Evolutionary conservation across 495 filamentous ascomycete species (phyloP).

Genomic region (Xylaria flabelliformis): DNA sequence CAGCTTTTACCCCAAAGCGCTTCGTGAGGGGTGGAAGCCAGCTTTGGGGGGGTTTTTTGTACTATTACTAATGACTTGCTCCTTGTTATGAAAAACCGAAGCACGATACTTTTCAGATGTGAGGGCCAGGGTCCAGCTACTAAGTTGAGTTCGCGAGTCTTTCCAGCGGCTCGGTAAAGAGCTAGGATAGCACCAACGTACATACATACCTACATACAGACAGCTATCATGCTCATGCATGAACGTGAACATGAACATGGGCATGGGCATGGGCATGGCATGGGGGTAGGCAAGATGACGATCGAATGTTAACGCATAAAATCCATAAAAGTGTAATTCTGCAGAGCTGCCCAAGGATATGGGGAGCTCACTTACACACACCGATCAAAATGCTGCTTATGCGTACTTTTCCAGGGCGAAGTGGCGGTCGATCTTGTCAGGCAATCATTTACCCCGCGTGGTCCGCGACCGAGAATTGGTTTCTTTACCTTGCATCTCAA

Average conservation of each 20-base stretch:
- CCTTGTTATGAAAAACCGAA: too few species aligned
- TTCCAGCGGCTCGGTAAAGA: neutral
- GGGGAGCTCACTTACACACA: neutral
- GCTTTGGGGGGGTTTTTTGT: neutral
- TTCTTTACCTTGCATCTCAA: neutral
- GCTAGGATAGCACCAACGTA: slow-evolving; percentile 1
- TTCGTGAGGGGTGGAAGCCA: slow-evolving; percentile 3
- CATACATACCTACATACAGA: neutral
- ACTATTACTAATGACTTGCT: neutral
- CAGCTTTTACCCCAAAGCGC: neutral
- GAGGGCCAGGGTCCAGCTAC: neutral
- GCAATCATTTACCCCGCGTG: slow-evolving; percentile 5
- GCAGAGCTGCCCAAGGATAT: slow-evolving; percentile 12
- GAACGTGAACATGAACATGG: neutral
- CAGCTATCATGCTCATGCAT: neutral
- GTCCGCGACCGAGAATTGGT: slow-evolving; percentile 2
- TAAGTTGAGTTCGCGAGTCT: neutral
- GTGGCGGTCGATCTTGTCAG: neutral
- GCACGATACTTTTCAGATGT: neutral
- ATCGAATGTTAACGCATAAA: neutral
- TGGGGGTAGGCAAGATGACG: neutral
- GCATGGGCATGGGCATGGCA: neutral
- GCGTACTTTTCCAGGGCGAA: slow-evolving; percentile 5
- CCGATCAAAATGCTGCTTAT: neutral
- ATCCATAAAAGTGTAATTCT: neutral